Percentiles rank a stretch among this genome's conserved stretches.
phyloP scores from a whole-genome alignment of 2,329 filamentous ascomycete genomes.

The Ophiosphaerella narmari region DNA sequence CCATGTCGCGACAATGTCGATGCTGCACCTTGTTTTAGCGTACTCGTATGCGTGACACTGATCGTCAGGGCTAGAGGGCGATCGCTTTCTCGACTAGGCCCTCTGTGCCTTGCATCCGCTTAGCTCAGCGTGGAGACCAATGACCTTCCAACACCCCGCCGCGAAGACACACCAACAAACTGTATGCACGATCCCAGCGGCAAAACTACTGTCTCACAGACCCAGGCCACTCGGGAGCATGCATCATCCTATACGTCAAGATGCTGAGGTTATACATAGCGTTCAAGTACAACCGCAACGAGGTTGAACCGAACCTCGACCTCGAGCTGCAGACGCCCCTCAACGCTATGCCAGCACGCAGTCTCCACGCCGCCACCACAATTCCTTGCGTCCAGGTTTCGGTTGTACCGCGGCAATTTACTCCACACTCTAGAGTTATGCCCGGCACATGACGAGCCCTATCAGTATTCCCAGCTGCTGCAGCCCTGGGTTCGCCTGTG shows the following conservation, averaged over 20 bases:
- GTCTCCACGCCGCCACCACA: neutral
- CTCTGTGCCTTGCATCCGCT: slow-evolving; percentile 10
- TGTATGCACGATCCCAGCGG: slow-evolving; percentile 1
- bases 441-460: slow-evolving; percentile 3
- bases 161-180: neutral
- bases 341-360: neutral
- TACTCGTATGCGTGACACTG: slow-evolving; percentile 12
- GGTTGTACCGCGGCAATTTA: slow-evolving; percentile 6
- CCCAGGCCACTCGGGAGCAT: no score
- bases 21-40: slow-evolving; percentile 14
- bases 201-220: neutral
- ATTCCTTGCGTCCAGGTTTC: neutral
- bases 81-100: slow-evolving; percentile 5
- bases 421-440: neutral
- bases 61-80: slow-evolving; percentile 11
- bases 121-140: slow-evolving; percentile 4
- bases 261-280: neutral
- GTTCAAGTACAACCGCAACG: neutral
- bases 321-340: neutral
- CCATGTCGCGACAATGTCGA: slow-evolving; percentile 8
- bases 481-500: slow-evolving; percentile 4
- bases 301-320: neutral
- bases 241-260: neutral
- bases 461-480: slow-evolving; percentile 5
- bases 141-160: slow-evolving; percentile 1